Evolutionary conservation across 768 basidiomycete genomes (phyloP), one percentile per base, ranked within the genome.

Genomic region (Phylloporus arenicola): DNA sequence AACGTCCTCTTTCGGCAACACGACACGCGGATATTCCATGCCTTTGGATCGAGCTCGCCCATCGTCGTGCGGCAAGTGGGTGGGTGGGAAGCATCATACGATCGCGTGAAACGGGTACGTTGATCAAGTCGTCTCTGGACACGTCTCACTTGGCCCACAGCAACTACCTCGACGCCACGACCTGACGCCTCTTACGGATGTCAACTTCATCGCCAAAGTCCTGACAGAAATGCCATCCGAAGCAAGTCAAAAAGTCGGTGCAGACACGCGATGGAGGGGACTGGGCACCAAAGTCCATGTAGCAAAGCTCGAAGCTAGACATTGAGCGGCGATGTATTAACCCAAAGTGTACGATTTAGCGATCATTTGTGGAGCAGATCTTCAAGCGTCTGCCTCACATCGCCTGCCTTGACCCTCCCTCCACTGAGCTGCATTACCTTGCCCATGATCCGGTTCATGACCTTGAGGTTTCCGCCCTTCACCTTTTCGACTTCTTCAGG

Each of bases 21-120:
- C 58, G 96, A 99, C 61, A 93, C 93, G 0, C 78, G 96, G 37
- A 73, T 96, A 43, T 99, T 89, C 61, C 90, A 95, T 64, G 84
- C 86, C 0, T 92, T 97, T 56, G 64, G 75, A 0, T 79, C 82
- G 0, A 60, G 68, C 9, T 77, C 81, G 7, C 80, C 82, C 1
- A 62, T 80, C 29, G 64, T 98, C 35, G 76, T 97, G 5, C 79
- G 89, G 35, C 93, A 98, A 65, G 73, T 78, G 17, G 83, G 81
- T 48, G 96, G 95, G 4, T 91, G 93, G 86, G 93, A 98, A 69
- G 91, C 88, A 17, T 78, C 85, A 0, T 97, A 96, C 60, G 83
- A 86, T 35, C 76, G 76, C 11, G 81, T 99, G 47, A 89, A 85
- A 69, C 71, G 74, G 59, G 92, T 92, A 69, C 22, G 82, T 68